Evolutionary conservation across 2,329 filamentous ascomycete genomes (phyloP), one percentile per base, ranked within the genome.

Genomic region (Trichoderma citrinoviride): DNA sequence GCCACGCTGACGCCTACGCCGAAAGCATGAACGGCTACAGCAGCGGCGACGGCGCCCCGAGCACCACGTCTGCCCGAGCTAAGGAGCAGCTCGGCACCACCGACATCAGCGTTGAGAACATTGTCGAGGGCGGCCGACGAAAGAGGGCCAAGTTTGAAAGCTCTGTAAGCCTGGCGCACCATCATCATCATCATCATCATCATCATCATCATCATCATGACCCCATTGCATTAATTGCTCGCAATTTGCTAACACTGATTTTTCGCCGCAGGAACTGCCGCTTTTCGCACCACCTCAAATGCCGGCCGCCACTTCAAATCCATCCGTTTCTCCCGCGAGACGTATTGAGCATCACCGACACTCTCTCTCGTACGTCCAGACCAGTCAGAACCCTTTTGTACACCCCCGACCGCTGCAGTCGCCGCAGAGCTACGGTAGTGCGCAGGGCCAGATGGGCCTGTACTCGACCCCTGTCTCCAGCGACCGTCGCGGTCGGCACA

Each of bases 51-150:
- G 90, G 88, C 67, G 91, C 89, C 29, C 86, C 90, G 67, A 90
- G 87, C 70, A 93, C 92, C 63, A 84, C 90, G 70, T 79, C 77
- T 60, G 89, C 90, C 72, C 90, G 90, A 76, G 86, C 85, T 71
- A 93, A 91, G 77, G 93, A 97, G 73, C 90, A 92, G 69, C 87
- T 97, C 72, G 93, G 92, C 55, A 97, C 92, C 75, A 96, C 95
- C 17, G 95, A 99, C 71, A 99, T 99, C 74, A 98, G 94, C 76
- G 87, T 97, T 71, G 93, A 97, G 71, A 99, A 99, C 76, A 98
- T 99, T 77, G 91, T 99, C 67, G 94, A 98, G 79, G 95, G 96
- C 74, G 93, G 94, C 70, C 90, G 95, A 77, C 89, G 95, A 75
- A 97, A 98, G 83, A 88, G 93, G 74, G 92, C 94, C 72, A 97